Evolutionary conservation across 306 rosid genomes (phyloP).

Genomic region (Amphicarpaea edgeworthii): DNA sequence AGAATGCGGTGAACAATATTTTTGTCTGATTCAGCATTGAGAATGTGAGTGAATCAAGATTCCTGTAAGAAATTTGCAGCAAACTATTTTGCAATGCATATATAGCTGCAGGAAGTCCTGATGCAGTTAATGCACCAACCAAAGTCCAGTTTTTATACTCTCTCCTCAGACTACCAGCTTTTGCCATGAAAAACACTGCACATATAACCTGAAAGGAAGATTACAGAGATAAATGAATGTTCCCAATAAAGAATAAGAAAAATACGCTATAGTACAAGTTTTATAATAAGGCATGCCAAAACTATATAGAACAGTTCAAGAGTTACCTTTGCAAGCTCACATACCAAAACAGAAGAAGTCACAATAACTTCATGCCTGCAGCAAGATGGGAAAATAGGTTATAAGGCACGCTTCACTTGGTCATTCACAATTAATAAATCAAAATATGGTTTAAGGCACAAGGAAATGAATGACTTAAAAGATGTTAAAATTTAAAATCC

Average conservation of each 20-base stretch:
- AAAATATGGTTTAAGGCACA: slow-evolving; percentile 21
- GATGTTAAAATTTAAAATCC: slow-evolving; percentile 23
- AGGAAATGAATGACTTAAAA: slow-evolving; percentile 32
- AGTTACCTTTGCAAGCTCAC: slow-evolving; percentile 88
- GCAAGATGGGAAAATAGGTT: slow-evolving; percentile 34
- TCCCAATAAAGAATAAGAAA: slow-evolving; percentile 25
- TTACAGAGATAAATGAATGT: slow-evolving; percentile 31
- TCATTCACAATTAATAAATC: slow-evolving; percentile 26
- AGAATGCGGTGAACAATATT: slow-evolving; percentile 88
- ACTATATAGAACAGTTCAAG: slow-evolving; percentile 2
- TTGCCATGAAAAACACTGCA: slow-evolving; percentile 84
- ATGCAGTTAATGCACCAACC: slow-evolving; percentile 89
- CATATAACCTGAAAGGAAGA: slow-evolving; percentile 63
- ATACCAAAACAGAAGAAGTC: slow-evolving; percentile 87
- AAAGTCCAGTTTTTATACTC: slow-evolving; percentile 80
- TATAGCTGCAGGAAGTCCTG: slow-evolving; percentile 95
- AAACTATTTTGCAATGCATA: slow-evolving; percentile 96
- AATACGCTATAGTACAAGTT: slow-evolving; percentile 21
- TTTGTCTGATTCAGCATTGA: slow-evolving; percentile 96
- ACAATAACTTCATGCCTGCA: slow-evolving; percentile 91
- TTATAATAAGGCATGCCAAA: slow-evolving; percentile 29
- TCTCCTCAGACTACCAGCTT: slow-evolving; percentile 74
- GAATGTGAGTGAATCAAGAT: slow-evolving; percentile 96
- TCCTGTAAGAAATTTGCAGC: slow-evolving; percentile 93
- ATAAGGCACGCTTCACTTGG: slow-evolving; percentile 20